Conservation (phyloP, 768 basidiomycete genomes). For the Phanerochaete sordida region DNA sequence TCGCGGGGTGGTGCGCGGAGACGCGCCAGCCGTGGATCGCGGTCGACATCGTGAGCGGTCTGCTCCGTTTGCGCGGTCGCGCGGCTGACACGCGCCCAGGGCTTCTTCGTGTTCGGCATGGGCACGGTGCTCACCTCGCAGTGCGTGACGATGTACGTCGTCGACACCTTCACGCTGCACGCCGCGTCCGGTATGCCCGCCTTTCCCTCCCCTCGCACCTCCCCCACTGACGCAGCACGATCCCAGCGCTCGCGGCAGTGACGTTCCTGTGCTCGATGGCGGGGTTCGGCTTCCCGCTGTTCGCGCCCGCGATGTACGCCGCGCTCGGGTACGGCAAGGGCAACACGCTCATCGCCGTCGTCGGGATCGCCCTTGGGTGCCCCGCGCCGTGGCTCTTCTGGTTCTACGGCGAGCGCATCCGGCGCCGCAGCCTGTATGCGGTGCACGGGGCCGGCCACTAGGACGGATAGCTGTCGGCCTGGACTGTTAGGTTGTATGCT, state of each 20-base stretch:
- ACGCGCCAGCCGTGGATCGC: conserved; percentile 61
- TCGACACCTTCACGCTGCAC: conserved; percentile 63
- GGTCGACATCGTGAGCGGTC: conserved; percentile 51
- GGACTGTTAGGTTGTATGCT: too few relatives aligned
- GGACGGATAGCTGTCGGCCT: too few relatives aligned
- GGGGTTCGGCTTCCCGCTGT: conserved; percentile 74
- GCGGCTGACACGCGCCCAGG: conserved; percentile 32
- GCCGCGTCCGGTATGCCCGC: conserved; percentile 64
- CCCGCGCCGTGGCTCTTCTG: conserved; percentile 47
- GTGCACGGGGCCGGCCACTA: too few relatives aligned
- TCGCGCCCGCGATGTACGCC: conserved; percentile 64
- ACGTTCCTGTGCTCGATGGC: conserved; percentile 57
- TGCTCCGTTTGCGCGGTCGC: too few relatives aligned
- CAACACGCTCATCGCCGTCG: conserved; percentile 56
- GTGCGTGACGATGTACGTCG: conserved; percentile 59
- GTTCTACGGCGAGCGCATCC: conserved; percentile 43
- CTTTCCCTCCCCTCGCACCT: conserved; percentile 25
- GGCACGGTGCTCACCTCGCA: conserved; percentile 62
- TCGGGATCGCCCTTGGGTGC: conserved; percentile 48
- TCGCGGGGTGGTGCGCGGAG: conserved; percentile 68
- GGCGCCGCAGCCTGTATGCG: conserved; percentile 14
- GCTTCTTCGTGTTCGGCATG: conserved; percentile 49
- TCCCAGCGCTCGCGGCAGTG: conserved; percentile 59
- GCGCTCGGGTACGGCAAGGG: conserved; percentile 68
- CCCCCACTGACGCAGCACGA: too few relatives aligned